These are phyloP conservation scores for Aspergillus ochraceus DNA, from an alignment of 2,329 filamentous ascomycete genomes.

Conservation along the genomic window DNA sequence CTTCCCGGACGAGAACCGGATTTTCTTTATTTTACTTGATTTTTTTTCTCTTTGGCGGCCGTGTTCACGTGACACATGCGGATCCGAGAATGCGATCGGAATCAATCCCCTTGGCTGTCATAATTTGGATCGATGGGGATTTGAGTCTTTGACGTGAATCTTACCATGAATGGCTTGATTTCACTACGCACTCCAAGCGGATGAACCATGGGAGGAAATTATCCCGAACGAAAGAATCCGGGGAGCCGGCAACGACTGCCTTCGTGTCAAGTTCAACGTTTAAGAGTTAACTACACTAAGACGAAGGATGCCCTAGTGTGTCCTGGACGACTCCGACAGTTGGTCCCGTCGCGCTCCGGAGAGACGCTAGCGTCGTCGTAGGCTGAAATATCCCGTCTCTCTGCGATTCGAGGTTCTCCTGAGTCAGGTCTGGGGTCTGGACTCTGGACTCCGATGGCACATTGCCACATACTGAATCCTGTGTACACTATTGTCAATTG, in stretches of 20 bases:
- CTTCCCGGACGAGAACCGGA: neutral
- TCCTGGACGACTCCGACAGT: neutral
- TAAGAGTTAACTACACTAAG: neutral
- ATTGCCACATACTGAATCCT: too few relatives aligned
- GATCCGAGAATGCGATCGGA: too few relatives aligned
- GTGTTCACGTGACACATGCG: neutral
- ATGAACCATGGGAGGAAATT: too few relatives aligned
- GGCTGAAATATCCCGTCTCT: neutral
- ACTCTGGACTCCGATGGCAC: too few relatives aligned
- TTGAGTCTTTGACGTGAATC: too few relatives aligned
- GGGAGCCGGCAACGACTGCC: neutral
- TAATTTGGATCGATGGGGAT: too few relatives aligned
- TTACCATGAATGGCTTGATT: too few relatives aligned
- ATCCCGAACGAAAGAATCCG: neutral
- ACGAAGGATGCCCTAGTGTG: neutral
- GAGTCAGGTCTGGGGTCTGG: neutral
- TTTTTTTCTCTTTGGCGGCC: too few relatives aligned
- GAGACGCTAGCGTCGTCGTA: neutral
- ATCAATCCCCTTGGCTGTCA: too few relatives aligned
- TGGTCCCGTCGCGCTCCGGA: neutral
- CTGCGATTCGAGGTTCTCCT: neutral
- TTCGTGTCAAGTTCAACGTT: neutral
- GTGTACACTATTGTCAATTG: too few relatives aligned
- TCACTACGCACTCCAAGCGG: too few relatives aligned
- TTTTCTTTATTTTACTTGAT: neutral